These are phyloP conservation scores for Mucor indicus DNA, from an alignment of 371 early-diverging fungal genomes.

Conservation along the genomic window DNA sequence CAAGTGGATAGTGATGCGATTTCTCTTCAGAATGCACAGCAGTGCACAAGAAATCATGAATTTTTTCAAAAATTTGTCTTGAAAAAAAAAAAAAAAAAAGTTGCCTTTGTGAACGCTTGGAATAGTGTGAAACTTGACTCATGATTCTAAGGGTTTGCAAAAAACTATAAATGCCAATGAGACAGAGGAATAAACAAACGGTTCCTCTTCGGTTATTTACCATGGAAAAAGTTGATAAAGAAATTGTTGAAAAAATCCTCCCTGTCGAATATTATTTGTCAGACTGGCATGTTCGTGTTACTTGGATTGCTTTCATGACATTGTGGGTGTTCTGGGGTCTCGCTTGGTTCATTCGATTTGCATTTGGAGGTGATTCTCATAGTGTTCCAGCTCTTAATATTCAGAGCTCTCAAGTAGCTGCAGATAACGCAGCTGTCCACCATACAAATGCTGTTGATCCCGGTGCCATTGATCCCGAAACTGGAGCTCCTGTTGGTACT, in stretches of 20 bases:
- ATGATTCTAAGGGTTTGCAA: too few relatives aligned
- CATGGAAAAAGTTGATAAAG: not conserved
- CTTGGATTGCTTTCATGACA: slow-evolving; percentile 39
- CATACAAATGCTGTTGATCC: not conserved
- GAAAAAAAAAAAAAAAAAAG: too few relatives aligned
- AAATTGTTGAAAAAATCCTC: not conserved
- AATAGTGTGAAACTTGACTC: too few relatives aligned
- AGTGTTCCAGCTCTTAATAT: not conserved
- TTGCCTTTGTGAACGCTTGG: too few relatives aligned
- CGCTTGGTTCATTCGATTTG: slow-evolving; percentile 32
- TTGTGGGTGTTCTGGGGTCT: slow-evolving; percentile 37
- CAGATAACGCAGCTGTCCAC: not conserved
- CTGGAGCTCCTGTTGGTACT: not conserved
- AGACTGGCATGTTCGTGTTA: slow-evolving; percentile 36
- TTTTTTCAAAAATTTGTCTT: too few relatives aligned
- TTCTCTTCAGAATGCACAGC: too few relatives aligned
- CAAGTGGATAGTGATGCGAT: too few relatives aligned
- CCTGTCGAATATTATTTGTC: slow-evolving; percentile 13
- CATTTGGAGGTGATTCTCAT: slow-evolving; percentile 28
- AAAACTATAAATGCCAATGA: too few relatives aligned
- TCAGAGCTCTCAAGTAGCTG: not conserved
- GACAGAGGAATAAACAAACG: too few relatives aligned
- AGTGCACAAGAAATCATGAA: too few relatives aligned
- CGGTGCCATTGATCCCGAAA: slow-evolving; percentile 15
- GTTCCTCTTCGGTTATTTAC: too few relatives aligned